Conservation (phyloP, 805 yeast genomes). For the Priceomyces medius region DNA sequence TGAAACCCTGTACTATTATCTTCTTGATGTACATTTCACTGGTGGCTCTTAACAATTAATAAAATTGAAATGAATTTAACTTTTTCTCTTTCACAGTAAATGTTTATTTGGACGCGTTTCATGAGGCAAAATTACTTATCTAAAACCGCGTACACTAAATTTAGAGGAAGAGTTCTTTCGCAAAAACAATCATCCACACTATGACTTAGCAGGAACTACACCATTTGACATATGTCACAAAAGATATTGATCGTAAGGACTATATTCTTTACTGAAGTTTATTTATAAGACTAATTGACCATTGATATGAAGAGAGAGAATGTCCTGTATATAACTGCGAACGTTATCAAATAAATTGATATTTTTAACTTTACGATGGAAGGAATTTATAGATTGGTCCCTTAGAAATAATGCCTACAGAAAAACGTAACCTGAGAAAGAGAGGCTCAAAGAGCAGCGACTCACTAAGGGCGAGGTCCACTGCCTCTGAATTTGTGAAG, state of each 20-base stretch:
- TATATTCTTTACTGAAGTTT: no score
- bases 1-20: slow-evolving; percentile 87
- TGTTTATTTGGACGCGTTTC: no score
- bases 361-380: not conserved
- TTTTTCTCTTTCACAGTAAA: no score
- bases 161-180: no score
- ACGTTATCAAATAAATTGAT: not conserved
- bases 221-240: no score
- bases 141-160: no score
- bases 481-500: slow-evolving; percentile 12
- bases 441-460: slow-evolving; percentile 2
- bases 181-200: no score
- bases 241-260: no score
- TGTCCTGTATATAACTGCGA: not conserved
- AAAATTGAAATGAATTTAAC: no score
- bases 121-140: no score
- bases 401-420: not conserved
- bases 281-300: no score
- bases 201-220: no score
- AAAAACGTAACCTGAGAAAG: not conserved
- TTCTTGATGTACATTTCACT: slow-evolving; percentile 39
- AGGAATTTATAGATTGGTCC: not conserved
- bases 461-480: slow-evolving; percentile 7
- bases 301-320: not conserved
- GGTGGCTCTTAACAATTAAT: not conserved